Evolutionary conservation across 2,329 filamentous ascomycete genomes (phyloP), one percentile per base, ranked within the genome.

Genomic region (Aureobasidium sp.): DNA sequence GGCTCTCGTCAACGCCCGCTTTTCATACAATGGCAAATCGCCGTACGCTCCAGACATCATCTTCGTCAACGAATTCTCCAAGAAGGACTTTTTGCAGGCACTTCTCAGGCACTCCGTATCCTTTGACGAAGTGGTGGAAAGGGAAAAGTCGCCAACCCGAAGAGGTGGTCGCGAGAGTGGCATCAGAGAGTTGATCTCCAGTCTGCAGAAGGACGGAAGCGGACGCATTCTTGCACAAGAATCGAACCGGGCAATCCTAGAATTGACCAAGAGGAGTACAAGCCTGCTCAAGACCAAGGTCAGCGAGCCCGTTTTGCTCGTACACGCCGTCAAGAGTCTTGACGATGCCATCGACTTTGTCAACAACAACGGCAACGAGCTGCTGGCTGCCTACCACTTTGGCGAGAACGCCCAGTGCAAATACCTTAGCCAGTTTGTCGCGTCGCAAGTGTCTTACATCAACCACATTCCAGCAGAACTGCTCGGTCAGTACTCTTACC

Each of bases 41-140:
- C 78, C 83, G 0, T 87, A 87, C 67, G 81, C 83, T 0, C 85
- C 85, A 0, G 84, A 87, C 67, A 34, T 86, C 0, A 80, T 87
- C 0, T 71, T 87, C 0, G 84, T 88, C n/a, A 86, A 87, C 64
- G 85, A 87, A 65, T 87, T 80, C 63, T 75, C 78, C 3, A 82
- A 82, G 72, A 76, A 80, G 61, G 75, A 77, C 0, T 86, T 87
- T 65, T 69, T 84, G 0, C 76, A 80, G 51, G 79, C 80, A 0
- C 76, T 79, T 5, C 70, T 79, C 15, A 72, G 74, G 41, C 75
- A 79, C 34, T 69, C 70, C 0, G 71, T 73, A 14, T 69, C 67
- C 3, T 71, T 70, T 37, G 64, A 72, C 4, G 65, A 61, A 22
- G 52, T 51, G 15, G 51, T 62, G 3, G 52, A 61, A 17, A 58